A percentile compares a stretch with the other conserved stretches of the same genome.
Conservation (phyloP, 331 rosid genomes). For the Acacia concinna region DNA sequence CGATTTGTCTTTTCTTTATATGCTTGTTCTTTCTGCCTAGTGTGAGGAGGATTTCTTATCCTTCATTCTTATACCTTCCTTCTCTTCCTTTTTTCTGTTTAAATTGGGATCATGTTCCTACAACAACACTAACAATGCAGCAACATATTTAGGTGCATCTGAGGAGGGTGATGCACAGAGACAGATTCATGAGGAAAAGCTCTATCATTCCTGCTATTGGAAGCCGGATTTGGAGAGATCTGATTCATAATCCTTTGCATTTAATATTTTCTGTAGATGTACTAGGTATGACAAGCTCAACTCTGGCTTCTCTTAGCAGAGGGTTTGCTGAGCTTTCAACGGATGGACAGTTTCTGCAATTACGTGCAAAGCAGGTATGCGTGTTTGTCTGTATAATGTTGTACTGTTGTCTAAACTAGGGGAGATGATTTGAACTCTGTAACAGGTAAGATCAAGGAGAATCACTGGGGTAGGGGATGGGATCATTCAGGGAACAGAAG, state of each 20-base stretch:
- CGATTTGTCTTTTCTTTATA: neutral
- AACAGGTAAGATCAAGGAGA: slow-evolving; percentile 91
- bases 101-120: neutral
- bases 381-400: slow-evolving; percentile 9
- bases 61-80: neutral
- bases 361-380: slow-evolving; percentile 91
- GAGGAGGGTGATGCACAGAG: slow-evolving; percentile 93
- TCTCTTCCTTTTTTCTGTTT: neutral
- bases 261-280: slow-evolving; percentile 92
- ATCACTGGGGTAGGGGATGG: slow-evolving; percentile 98
- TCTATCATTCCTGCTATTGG: slow-evolving; percentile 83
- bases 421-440: slow-evolving; percentile 36
- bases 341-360: slow-evolving; percentile 88
- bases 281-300: slow-evolving; percentile 98
- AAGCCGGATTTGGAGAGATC: slow-evolving; percentile 92
- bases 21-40: neutral
- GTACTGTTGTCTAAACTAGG: slow-evolving; percentile 14
- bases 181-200: slow-evolving; percentile 94
- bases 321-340: slow-evolving; percentile 99
- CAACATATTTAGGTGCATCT: slow-evolving; percentile 75
- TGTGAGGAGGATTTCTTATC: neutral
- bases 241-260: slow-evolving; percentile 95
- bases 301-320: slow-evolving; percentile 87
- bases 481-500: slow-evolving; percentile 92
- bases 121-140: slow-evolving; percentile 26